Evolutionary conservation across 495 filamentous ascomycete species (phyloP).

Genomic region (Penicillium robsamsonii): DNA sequence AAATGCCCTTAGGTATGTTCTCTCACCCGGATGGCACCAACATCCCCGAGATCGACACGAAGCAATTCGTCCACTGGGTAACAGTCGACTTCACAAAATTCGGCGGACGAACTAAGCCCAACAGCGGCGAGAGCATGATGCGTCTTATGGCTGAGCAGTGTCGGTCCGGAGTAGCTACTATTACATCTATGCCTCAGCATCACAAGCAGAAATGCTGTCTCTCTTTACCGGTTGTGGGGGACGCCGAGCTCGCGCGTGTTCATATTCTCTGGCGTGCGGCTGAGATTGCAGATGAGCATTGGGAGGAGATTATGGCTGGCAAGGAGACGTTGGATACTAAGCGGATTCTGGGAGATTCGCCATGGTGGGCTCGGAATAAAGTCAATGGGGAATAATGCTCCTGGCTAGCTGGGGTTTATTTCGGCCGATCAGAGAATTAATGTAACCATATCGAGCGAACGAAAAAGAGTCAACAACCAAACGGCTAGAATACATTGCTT

Average conservation of each 20-base stretch:
- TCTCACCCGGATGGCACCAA: background rate
- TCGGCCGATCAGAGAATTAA: background rate
- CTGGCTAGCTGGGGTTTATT: background rate
- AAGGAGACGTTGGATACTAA: background rate
- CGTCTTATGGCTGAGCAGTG: constrained; percentile 4
- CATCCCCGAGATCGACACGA: background rate
- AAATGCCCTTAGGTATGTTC: constrained; percentile 3
- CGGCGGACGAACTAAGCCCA: background rate
- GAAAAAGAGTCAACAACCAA: no score
- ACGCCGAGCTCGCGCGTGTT: background rate
- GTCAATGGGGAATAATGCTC: background rate
- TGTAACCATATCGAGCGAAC: no score
- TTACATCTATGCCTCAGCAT: background rate
- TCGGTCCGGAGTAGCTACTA: background rate
- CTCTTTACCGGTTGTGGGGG: background rate
- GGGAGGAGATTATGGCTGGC: background rate
- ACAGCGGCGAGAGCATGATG: background rate
- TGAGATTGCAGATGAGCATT: constrained; percentile 5
- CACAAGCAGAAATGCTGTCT: background rate
- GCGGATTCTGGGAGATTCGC: background rate
- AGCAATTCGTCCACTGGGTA: background rate
- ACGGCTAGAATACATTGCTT: no score
- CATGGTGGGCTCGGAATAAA: background rate
- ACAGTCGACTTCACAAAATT: constrained; percentile 1
- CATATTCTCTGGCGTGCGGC: background rate